These are phyloP conservation scores for Paecilomyces dactylethromorphus DNA, from an alignment of 2,329 filamentous ascomycete species.

Conservation along the genomic window DNA sequence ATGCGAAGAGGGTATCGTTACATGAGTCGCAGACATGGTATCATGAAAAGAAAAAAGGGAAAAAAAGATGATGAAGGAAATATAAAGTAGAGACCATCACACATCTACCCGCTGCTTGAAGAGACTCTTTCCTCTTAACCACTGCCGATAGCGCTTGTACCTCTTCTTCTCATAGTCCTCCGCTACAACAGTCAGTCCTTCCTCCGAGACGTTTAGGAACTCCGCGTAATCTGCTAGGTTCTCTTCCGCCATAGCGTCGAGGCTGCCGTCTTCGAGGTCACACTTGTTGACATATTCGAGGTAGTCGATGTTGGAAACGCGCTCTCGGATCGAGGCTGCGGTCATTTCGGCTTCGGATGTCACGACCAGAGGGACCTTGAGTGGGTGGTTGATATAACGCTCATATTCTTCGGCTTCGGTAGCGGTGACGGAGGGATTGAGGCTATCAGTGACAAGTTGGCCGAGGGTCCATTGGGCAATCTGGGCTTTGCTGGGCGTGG, in stretches of 20 bases:
- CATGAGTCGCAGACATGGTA: not conserved
- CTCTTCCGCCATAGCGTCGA: constrained; percentile 47
- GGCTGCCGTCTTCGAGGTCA: constrained; percentile 52
- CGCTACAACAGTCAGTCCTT: constrained; percentile 78
- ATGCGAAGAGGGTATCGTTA: constrained; percentile 1
- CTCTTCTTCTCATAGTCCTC: constrained; percentile 87
- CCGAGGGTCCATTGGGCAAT: constrained; percentile 79
- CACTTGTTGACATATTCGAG: constrained; percentile 70
- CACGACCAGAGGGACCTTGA: constrained; percentile 68
- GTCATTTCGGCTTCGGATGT: constrained; percentile 36
- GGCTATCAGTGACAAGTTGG: constrained; percentile 75
- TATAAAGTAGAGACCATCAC: constrained; percentile 11
- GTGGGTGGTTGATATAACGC: constrained; percentile 81
- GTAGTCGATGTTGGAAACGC: constrained; percentile 56
- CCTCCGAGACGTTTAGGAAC: constrained; percentile 68
- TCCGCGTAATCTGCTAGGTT: constrained; percentile 69
- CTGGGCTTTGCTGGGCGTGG: constrained; percentile 71
- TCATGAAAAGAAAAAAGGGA: not conserved
- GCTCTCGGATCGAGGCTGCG: constrained; percentile 26
- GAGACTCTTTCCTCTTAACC: constrained; percentile 87
- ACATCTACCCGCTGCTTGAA: constrained; percentile 74
- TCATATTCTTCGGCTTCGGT: constrained; percentile 80
- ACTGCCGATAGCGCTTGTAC: constrained; percentile 94
- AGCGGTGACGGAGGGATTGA: constrained; percentile 73
- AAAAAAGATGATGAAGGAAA: constrained; percentile 1